phyloP scores from a whole-genome alignment of 2,329 filamentous ascomycete genomes.

The Dactylella cylindrospora region DNA sequence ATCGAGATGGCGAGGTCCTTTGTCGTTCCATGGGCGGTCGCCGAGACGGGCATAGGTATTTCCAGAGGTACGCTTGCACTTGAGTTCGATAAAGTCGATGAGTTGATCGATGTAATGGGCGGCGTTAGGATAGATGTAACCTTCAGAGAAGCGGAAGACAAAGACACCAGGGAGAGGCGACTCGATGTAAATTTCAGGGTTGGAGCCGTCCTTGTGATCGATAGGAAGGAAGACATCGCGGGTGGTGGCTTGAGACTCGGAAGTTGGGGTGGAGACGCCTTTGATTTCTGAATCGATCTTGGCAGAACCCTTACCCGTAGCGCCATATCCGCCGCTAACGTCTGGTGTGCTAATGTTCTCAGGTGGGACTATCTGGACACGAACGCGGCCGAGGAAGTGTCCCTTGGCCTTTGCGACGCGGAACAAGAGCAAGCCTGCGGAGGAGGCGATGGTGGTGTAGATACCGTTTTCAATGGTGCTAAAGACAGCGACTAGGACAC shows the following conservation, averaged over 20 bases:
- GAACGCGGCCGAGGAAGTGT: conserved; percentile 78
- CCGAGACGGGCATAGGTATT: conserved; percentile 65
- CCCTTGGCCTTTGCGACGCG: conserved; percentile 80
- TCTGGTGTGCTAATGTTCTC: conserved; percentile 67
- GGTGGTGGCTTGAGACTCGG: conserved; percentile 53
- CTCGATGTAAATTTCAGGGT: conserved; percentile 76
- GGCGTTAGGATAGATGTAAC: conserved; percentile 94
- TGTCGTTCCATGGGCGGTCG: conserved; percentile 91
- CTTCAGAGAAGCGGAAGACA: conserved; percentile 91
- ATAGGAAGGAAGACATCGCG: conserved; percentile 86
- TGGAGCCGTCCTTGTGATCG: conserved; percentile 84
- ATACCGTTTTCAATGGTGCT: conserved; percentile 86
- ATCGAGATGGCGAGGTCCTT: conserved; percentile 55
- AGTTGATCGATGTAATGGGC: conserved; percentile 83
- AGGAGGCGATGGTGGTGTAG: conserved; percentile 79
- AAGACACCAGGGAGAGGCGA: conserved; percentile 88
- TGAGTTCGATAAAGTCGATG: conserved; percentile 65
- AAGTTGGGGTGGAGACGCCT: conserved; percentile 51
- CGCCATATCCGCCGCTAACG: conserved; percentile 12
- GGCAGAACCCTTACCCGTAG: conserved; percentile 26
- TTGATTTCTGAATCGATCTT: conserved; percentile 47
- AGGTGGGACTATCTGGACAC: conserved; percentile 76
- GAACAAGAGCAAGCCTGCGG: conserved; percentile 76
- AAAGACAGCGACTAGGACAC: conserved; percentile 88
- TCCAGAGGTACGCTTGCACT: conserved; percentile 75